Percentiles rank a stretch among this genome's conserved stretches.
phyloP scores from a whole-genome alignment of 2,329 filamentous ascomycete species.

The Sporothrix brasiliensis region DNA sequence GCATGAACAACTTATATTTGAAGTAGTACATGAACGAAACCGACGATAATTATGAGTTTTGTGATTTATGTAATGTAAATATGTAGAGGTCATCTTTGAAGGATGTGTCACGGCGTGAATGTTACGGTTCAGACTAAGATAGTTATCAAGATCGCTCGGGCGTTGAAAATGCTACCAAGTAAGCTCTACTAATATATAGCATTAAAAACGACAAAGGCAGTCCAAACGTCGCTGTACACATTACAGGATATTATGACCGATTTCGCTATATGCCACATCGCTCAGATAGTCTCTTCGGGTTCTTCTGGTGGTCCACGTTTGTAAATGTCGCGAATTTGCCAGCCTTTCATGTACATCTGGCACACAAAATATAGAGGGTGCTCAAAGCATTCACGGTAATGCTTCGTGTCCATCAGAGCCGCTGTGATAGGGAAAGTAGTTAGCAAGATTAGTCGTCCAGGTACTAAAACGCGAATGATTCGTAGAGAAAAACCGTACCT shows the following conservation, averaged over 20 bases:
- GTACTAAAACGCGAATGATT: neutral
- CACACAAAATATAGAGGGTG: slow-evolving; percentile 51
- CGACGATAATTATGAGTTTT: neutral
- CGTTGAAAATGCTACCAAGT: neutral
- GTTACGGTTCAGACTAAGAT: neutral
- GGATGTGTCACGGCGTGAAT: no score
- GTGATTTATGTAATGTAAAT: neutral
- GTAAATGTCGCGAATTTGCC: slow-evolving; percentile 39
- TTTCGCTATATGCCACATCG: neutral
- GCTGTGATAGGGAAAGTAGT: slow-evolving; percentile 10
- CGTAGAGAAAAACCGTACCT: slow-evolving; percentile 27
- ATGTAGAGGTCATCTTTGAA: neutral
- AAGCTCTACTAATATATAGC: no score
- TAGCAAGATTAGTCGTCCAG: neutral
- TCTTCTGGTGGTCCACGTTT: slow-evolving; percentile 13
- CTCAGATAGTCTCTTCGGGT: neutral
- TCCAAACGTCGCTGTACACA: neutral
- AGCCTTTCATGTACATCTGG: slow-evolving; percentile 51
- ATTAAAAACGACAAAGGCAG: neutral
- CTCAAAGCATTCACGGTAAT: slow-evolving; percentile 40
- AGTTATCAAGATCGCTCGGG: neutral
- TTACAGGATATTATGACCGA: neutral
- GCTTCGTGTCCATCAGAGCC: slow-evolving; percentile 18
- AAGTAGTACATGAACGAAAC: neutral
- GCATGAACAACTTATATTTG: neutral